Percentiles rank a stretch among this genome's conserved stretches.
These are phyloP conservation scores for Tuber aestivum DNA, from an alignment of 495 filamentous ascomycete species.

Conservation along the genomic window DNA sequence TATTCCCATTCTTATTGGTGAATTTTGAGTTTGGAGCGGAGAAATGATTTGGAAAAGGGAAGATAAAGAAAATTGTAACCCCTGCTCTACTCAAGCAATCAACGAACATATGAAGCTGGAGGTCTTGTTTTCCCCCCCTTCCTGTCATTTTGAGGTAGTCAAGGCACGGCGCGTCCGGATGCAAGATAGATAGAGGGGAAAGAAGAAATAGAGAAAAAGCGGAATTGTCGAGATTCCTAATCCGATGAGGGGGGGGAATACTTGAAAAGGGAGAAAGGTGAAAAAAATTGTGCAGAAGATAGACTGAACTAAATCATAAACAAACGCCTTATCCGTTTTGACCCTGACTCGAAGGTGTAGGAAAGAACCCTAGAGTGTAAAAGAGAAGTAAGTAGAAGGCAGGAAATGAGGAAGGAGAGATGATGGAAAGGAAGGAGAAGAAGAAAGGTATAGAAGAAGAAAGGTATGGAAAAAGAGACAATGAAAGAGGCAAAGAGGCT, in stretches of 20 bases:
- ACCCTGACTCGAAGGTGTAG: constrained; percentile 1
- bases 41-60: neutral
- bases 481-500: neutral
- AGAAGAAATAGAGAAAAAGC: neutral
- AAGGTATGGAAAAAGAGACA: constrained; percentile 1
- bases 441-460: neutral
- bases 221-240: neutral
- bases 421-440: neutral
- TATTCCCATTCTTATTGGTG: neutral
- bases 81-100: neutral
- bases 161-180: neutral
- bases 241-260: neutral
- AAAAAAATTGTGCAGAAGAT: neutral
- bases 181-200: neutral
- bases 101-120: neutral
- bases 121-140: neutral
- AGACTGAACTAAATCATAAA: neutral
- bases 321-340: constrained; percentile 1
- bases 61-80: neutral
- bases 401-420: neutral
- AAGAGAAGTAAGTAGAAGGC: neutral
- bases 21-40: neutral
- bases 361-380: neutral
- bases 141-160: neutral
- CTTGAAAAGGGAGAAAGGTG: neutral